Conservation (phyloP, 1,284 basidiomycete species). For the Fomitiporia mediterranea region DNA sequence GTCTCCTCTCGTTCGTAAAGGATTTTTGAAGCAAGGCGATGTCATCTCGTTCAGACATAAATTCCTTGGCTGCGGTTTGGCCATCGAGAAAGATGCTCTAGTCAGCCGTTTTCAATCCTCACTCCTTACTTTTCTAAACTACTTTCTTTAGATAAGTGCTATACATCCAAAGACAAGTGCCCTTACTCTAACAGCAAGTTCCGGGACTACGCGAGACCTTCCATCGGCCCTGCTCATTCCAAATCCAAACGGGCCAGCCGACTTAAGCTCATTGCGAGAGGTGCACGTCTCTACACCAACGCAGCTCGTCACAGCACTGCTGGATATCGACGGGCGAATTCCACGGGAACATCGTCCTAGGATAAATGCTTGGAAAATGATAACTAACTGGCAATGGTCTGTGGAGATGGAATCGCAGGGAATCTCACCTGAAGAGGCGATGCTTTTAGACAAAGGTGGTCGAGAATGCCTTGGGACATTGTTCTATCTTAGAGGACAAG, state of each 20-base stretch:
- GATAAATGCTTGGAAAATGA: slow-evolving; percentile 4
- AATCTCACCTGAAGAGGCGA: slow-evolving; percentile 1
- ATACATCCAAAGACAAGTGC: slow-evolving; percentile 38
- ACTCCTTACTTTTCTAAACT: not conserved
- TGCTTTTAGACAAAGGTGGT: slow-evolving; percentile 14
- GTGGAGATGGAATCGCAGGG: not conserved
- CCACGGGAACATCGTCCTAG: not conserved
- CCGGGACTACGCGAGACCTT: slow-evolving; percentile 34
- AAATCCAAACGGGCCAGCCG: not conserved
- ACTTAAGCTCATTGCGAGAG: slow-evolving; percentile 5
- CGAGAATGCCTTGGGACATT: slow-evolving; percentile 14
- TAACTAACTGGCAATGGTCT: slow-evolving; percentile 12
- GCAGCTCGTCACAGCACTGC: slow-evolving; percentile 6
- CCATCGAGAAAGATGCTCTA: slow-evolving; percentile 50
- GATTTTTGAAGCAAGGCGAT: slow-evolving; percentile 46
- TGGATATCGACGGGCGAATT: slow-evolving; percentile 17
- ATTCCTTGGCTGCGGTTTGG: slow-evolving; percentile 34
- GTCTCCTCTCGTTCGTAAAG: slow-evolving; percentile 32
- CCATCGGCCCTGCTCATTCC: slow-evolving; percentile 35
- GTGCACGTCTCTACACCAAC: not conserved
- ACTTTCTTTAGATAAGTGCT: slow-evolving; percentile 38
- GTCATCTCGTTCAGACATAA: slow-evolving; percentile 46
- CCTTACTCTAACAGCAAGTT: slow-evolving; percentile 40
- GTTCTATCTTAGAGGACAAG: slow-evolving; percentile 15
- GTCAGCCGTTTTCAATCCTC: slow-evolving; percentile 28